A percentile compares a stretch with the other conserved stretches of the same genome.
Conservation (phyloP, 306 rosid species). For the Pyrus betulifolia region DNA sequence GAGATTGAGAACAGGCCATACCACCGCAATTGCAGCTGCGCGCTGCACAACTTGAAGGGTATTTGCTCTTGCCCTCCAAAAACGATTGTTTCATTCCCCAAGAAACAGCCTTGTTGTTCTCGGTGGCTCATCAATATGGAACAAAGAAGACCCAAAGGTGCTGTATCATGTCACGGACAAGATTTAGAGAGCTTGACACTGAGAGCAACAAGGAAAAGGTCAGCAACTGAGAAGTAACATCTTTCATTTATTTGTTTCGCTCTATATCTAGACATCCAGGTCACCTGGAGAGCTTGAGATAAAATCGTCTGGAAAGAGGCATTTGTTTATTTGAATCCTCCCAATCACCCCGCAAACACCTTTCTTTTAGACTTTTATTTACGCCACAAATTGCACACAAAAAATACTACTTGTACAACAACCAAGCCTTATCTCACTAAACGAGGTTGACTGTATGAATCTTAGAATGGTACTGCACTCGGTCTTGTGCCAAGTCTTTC, state of each 20-base stretch:
- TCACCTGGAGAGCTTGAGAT: background rate
- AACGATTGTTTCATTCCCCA: slow-evolving; percentile 28
- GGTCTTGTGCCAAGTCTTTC: no score
- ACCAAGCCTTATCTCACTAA: no score
- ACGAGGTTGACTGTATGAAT: no score
- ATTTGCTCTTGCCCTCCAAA: slow-evolving; percentile 18
- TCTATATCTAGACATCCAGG: background rate
- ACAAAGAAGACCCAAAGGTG: background rate
- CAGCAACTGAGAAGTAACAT: background rate
- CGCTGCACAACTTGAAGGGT: slow-evolving; percentile 39
- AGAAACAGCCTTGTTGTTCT: slow-evolving; percentile 18
- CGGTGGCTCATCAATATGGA: background rate
- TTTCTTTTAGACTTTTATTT: background rate
- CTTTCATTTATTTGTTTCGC: background rate
- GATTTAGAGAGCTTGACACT: background rate
- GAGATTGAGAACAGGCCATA: slow-evolving; percentile 57
- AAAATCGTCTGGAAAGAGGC: background rate
- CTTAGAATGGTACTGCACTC: no score
- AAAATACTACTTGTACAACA: no score
- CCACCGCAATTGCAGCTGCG: slow-evolving; percentile 77
- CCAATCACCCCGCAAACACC: background rate
- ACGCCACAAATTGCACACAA: background rate
- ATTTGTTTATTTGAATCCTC: background rate
- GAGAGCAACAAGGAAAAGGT: background rate
- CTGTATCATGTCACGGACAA: background rate